A percentile compares a stretch with the other conserved stretches of the same genome.
Evolutionary conservation across 2,329 filamentous ascomycete species (phyloP).

Genomic region (Plectosphaerella sp.): DNA sequence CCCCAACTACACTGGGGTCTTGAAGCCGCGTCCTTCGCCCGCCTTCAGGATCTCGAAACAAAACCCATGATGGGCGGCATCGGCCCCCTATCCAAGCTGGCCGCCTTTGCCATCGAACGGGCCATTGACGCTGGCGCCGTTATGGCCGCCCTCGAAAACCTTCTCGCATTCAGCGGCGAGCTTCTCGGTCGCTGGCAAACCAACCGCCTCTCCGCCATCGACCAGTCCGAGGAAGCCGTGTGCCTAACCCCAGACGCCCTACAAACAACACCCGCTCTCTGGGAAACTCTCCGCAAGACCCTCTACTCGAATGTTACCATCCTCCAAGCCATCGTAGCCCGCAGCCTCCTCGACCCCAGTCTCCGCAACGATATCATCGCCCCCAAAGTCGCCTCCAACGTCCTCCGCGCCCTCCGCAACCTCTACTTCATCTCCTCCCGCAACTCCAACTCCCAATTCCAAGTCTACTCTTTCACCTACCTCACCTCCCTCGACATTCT

Average conservation of each 20-base stretch:
- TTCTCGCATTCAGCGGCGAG: slow-evolving; percentile 62
- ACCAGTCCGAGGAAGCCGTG: slow-evolving; percentile 59
- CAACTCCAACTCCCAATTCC: slow-evolving; percentile 68
- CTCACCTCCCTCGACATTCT: slow-evolving; percentile 79
- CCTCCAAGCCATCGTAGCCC: slow-evolving; percentile 68
- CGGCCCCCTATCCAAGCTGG: slow-evolving; percentile 62
- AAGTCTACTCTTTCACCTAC: slow-evolving; percentile 81
- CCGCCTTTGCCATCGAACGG: slow-evolving; percentile 59
- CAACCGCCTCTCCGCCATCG: slow-evolving; percentile 69
- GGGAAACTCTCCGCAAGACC: slow-evolving; percentile 69
- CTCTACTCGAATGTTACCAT: slow-evolving; percentile 73
- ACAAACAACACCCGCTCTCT: slow-evolving; percentile 66
- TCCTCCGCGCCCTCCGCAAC: slow-evolving; percentile 69
- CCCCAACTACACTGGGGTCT: slow-evolving; percentile 62
- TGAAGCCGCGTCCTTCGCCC: slow-evolving; percentile 54
- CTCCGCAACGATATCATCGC: slow-evolving; percentile 44
- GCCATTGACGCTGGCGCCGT: slow-evolving; percentile 39
- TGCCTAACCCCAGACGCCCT: slow-evolving; percentile 62
- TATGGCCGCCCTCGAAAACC: slow-evolving; percentile 51
- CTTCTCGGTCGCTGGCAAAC: slow-evolving; percentile 70
- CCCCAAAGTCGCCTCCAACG: slow-evolving; percentile 63
- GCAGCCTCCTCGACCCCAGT: slow-evolving; percentile 48
- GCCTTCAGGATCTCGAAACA: slow-evolving; percentile 53
- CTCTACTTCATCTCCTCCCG: slow-evolving; percentile 78
- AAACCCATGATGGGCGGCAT: slow-evolving; percentile 62